Conservation (phyloP, 371 early-diverging fungal genomes). For the Mucor velutinosus region DNA sequence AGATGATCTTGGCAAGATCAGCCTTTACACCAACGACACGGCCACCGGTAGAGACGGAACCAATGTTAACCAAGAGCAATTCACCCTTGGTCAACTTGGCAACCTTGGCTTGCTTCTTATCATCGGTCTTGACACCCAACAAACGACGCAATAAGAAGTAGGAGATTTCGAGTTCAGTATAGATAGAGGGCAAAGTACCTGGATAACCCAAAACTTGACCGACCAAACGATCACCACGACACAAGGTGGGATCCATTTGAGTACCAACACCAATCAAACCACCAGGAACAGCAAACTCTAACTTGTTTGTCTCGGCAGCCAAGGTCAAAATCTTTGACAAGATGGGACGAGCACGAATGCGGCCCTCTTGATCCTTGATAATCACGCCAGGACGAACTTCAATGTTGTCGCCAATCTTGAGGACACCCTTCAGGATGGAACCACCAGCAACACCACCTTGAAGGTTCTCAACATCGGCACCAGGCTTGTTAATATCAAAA, state of each 20-base stretch:
- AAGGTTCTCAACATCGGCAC: constrained; percentile 93
- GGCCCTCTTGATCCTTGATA: constrained; percentile 89
- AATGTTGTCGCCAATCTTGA: constrained; percentile 97
- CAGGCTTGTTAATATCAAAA: constrained; percentile 99
- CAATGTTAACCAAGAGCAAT: constrained; percentile 98
- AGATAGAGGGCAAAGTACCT: constrained; percentile 96
- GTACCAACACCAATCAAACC: constrained; percentile 99
- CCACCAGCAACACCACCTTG: constrained; percentile 99
- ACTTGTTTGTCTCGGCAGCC: constrained; percentile 92
- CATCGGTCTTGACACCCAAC: constrained; percentile 95
- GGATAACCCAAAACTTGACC: constrained; percentile 99
- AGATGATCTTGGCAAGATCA: constrained; percentile 92
- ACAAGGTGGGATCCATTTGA: constrained; percentile 97
- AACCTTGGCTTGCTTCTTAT: constrained; percentile 96
- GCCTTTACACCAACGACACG: constrained; percentile 93
- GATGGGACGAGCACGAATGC: constrained; percentile 91
- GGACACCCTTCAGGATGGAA: constrained; percentile 94
- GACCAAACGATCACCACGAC: constrained; percentile 98
- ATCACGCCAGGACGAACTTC: constrained; percentile 99
- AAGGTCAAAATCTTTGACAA: constrained; percentile 93
- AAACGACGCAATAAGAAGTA: constrained; percentile 97
- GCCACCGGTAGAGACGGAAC: constrained; percentile 98
- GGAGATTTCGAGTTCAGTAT: constrained; percentile 94
- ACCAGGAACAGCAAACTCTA: constrained; percentile 99
- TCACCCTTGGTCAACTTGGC: constrained; percentile 94